Conservation (phyloP, 768 basidiomycete genomes). For the Suillus americanus region DNA sequence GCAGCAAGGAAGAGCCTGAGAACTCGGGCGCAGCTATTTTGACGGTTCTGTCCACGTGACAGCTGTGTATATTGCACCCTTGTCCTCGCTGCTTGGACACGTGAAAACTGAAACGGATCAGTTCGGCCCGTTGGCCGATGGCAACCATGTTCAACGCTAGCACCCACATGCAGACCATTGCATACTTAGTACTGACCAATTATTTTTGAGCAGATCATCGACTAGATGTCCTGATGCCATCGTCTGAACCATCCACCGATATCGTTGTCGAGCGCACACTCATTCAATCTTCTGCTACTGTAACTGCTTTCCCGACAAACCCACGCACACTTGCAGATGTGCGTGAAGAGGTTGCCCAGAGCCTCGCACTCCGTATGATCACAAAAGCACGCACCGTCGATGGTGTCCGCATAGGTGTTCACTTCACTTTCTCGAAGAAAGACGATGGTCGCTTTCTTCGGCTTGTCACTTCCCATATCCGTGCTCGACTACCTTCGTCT, state of each 20-base stretch:
- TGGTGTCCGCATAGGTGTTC: slow-evolving; percentile 58
- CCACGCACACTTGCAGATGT: slow-evolving; percentile 58
- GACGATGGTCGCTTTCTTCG: slow-evolving; percentile 59
- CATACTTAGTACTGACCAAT: background rate
- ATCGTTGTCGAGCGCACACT: slow-evolving; percentile 7
- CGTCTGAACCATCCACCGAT: slow-evolving; percentile 28
- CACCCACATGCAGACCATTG: background rate
- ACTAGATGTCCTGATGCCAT: slow-evolving; percentile 8
- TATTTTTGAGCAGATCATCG: background rate
- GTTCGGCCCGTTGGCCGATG: background rate
- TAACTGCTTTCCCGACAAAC: slow-evolving; percentile 10
- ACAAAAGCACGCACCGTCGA: slow-evolving; percentile 50
- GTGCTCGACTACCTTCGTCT: slow-evolving; percentile 39
- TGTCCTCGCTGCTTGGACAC: background rate
- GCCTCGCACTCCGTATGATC: slow-evolving; percentile 55
- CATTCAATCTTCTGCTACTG: slow-evolving; percentile 5
- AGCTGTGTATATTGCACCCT: background rate
- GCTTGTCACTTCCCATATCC: slow-evolving; percentile 49
- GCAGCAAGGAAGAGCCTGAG: background rate
- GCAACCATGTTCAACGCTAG: background rate
- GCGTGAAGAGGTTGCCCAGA: slow-evolving; percentile 56
- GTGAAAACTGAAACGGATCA: too few relatives aligned
- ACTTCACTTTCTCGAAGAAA: slow-evolving; percentile 55
- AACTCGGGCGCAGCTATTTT: background rate
- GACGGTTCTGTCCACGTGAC: background rate